Base-by-base conservation (phyloP, 2,329 filamentous ascomycete genomes). In the Leptographium radiaticola region DNA sequence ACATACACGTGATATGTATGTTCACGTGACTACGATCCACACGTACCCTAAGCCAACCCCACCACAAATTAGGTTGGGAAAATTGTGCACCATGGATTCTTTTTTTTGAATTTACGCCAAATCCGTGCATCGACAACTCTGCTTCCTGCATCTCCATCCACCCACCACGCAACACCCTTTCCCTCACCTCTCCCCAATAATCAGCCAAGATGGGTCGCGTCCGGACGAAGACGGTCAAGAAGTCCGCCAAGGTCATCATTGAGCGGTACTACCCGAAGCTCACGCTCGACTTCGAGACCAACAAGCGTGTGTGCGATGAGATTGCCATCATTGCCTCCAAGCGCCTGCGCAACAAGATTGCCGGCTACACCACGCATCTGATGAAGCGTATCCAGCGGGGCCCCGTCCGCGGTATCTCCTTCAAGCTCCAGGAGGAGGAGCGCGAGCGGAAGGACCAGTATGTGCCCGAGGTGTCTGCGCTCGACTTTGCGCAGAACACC, bases 371-470 rank as follows among this genome's bases (percentile, higher is more conserved):
- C 68, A 97, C 93, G 64, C 89, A 95, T 73, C 74, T 94, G 76
- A 98, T 98, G 94, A 97, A 97, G 86, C 93, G 93, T 76, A 98
- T 98, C 68, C 93, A 97, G 82, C 89, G 93, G 74, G 93, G 93
- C 63, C 93, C 93, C 63, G 93, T 98, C 75, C 94, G 93, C 68
- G 93, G 93, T 81, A 98, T 98, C 78, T 98, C 94, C 75, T 98
- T 98, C 90, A 98, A 98, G 84, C 88, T 98, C 59, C 93, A 98
- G 80, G 93, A 98, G 81, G 93, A 98, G 81, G 93, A 98, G 86
- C 89, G 93, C 83, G 93, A 98, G 80, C 87, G 93, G 74, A 98
- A 98, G 87, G 93, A 98, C 81, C 93, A 98, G 81, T 98, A 96
- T 80, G 93, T 98, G 63, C 93, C 93, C 70, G 93, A 98, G 79